These are phyloP conservation scores for Ramichloridium luteum DNA, from an alignment of 2,329 filamentous ascomycete species.

Conservation along the genomic window DNA sequence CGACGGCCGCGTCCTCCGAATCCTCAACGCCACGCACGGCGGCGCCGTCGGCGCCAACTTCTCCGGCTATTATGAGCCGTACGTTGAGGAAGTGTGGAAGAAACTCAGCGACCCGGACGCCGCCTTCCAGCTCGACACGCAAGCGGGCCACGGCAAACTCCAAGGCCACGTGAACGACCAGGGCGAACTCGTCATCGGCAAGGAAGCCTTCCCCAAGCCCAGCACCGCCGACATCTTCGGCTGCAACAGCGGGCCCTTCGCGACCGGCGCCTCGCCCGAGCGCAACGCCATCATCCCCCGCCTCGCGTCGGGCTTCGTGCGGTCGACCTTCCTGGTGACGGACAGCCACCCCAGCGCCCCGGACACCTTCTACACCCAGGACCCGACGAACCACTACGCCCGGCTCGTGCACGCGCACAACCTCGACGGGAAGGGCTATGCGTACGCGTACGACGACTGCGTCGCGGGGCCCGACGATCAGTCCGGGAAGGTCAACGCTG, in stretches of 20 bases:
- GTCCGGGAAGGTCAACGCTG: conserved; percentile 39
- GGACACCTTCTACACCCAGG: conserved; percentile 22
- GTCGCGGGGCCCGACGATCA: conserved; percentile 47
- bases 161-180: conserved; percentile 34
- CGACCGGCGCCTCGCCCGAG: conserved; percentile 30
- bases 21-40: conserved; percentile 36
- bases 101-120: conserved; percentile 32
- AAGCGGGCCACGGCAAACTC: conserved; percentile 45
- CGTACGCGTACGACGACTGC: conserved; percentile 50
- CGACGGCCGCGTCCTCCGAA: conserved; percentile 29
- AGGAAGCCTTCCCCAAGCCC: conserved; percentile 44
- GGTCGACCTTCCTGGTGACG: conserved; percentile 51
- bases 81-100: conserved; percentile 42
- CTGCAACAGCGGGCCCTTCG: conserved; percentile 54
- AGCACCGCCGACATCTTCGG: conserved; percentile 53
- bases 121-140: conserved; percentile 50
- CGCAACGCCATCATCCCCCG: conserved; percentile 56
- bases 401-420: conserved; percentile 50
- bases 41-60: conserved; percentile 39
- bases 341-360: conserved; percentile 28
- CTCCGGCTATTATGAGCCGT: conserved; percentile 40
- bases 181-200: conserved; percentile 33
- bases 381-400: conserved; percentile 44
- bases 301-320: conserved; percentile 65
- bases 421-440: conserved; percentile 49